Conservation (phyloP, 495 filamentous ascomycete genomes). For the Penicillium odoratum region DNA sequence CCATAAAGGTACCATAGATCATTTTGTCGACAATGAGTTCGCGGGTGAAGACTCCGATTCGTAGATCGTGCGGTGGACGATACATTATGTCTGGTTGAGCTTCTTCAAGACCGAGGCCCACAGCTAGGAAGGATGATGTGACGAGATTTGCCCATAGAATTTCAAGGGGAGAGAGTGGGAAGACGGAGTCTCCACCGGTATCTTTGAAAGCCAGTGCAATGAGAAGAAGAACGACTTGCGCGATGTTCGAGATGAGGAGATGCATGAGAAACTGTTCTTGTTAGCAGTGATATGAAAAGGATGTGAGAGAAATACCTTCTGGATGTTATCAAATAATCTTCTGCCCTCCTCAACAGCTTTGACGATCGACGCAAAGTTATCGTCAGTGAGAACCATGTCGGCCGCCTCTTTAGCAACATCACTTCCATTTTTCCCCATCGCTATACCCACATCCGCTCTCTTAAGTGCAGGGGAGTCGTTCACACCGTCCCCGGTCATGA, state of each 20-base stretch:
- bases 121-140: conserved; percentile 72
- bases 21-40: conserved; percentile 73
- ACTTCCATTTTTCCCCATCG: conserved; percentile 79
- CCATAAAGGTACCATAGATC: conserved; percentile 71
- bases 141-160: conserved; percentile 81
- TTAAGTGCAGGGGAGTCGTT: conserved; percentile 82
- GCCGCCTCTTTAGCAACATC: conserved; percentile 90
- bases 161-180: conserved; percentile 71
- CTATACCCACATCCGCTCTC: conserved; percentile 79
- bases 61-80: conserved; percentile 67
- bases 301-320: conserved; percentile 49
- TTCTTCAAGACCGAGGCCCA: conserved; percentile 71
- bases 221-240: conserved; percentile 69
- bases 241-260: conserved; percentile 70
- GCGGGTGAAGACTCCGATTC: conserved; percentile 67
- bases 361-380: conserved; percentile 80
- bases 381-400: conserved; percentile 85
- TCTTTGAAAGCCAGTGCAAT: conserved; percentile 75
- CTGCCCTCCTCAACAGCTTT: conserved; percentile 72
- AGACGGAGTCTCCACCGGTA: conserved; percentile 60
- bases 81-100: conserved; percentile 68
- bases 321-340: conserved; percentile 76
- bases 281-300: not conserved
- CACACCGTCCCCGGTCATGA: conserved; percentile 81
- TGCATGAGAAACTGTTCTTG: conserved; percentile 62